Evolutionary conservation across 1,284 basidiomycete species (phyloP), one percentile per base, ranked within the genome.

Genomic region (Sparassis latifolia): DNA sequence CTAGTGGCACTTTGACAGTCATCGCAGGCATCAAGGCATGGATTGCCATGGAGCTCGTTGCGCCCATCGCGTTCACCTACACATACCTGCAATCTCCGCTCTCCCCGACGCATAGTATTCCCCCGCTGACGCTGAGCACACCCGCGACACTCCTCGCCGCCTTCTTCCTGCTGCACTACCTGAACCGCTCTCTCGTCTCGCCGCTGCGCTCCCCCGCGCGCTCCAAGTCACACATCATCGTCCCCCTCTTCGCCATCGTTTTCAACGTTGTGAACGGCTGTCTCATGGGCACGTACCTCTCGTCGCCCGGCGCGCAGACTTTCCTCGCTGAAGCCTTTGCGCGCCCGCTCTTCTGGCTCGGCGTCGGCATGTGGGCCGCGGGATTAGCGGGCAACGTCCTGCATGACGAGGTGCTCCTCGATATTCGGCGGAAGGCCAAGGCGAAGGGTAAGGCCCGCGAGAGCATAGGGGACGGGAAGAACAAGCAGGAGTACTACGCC

Each of bases 351-450:
- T 93, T 92, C 69, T 82, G 79, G 67, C 39, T 73, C 9, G 90
- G 89, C 1, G 58, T 89, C 9, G 62, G 56, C 0, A 62, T 90
- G 12, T 95, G 90, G 87, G 74, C 72, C 0, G 43, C 73, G 0
- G 93, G 93, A 0, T 77, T 94, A 42, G 69, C 69, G 0, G 89
- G 91, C 0, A 97, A 97, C 64, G 74, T 96, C 35, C 74, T 79
- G 48, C 93, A 97, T 66, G 93, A 97, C 67, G 92, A 95, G 67
- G 77, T 97, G 20, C 79, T 97, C 7, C 77, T 92, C 59, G 76
- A 90, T 63, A 74, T 89, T 44, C 78, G 86, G 20, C 74, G 80
- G 48, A 71, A 67, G 10, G 67, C 71, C 4, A 66, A 63, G 33
- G 61, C 64, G 5, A 74, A 77, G 50, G 68, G 65, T 41, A 72